A percentile compares a stretch with the other conserved stretches of the same genome.
These are phyloP conservation scores for Blastobotrys illinoisensis DNA, from an alignment of 1,139 yeast species.

Conservation along the genomic window DNA sequence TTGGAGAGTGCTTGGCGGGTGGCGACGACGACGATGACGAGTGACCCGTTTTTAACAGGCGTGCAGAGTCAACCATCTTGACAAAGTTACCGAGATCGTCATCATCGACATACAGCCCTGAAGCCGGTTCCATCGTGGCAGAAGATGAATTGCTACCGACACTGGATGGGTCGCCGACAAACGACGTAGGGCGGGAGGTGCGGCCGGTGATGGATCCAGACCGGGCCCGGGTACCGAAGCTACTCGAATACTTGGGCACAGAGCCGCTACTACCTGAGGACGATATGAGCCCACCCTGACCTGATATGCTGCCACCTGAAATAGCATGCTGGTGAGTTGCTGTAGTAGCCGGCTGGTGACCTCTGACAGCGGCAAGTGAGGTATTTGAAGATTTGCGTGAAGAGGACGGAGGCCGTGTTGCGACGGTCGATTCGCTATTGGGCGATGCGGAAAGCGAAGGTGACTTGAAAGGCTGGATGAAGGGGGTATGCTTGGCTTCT, in stretches of 20 bases:
- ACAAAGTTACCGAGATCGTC: constrained; percentile 81
- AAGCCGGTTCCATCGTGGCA: constrained; percentile 31
- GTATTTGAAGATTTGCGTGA: constrained; percentile 27
- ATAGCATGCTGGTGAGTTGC: constrained; percentile 15
- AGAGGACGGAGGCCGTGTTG: constrained; percentile 20
- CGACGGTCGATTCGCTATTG: constrained; percentile 8
- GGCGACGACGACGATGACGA: constrained; percentile 1
- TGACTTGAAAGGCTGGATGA: constrained; percentile 34
- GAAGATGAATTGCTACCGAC: constrained; percentile 24
- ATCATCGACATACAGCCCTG: constrained; percentile 39
- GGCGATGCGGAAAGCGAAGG: constrained; percentile 36
- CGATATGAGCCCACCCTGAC: constrained; percentile 18
- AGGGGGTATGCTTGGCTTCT: constrained; percentile 12
- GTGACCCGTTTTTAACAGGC: constrained; percentile 4
- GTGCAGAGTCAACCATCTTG: constrained; percentile 63
- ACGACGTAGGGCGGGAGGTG: constrained; percentile 19
- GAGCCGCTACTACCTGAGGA: constrained; percentile 25
- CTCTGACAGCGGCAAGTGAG: constrained; percentile 29
- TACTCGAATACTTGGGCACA: constrained; percentile 28
- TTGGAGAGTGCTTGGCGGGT: constrained; percentile 2
- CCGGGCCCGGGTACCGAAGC: constrained; percentile 29
- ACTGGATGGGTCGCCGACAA: constrained; percentile 22
- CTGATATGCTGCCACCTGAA: constrained; percentile 4
- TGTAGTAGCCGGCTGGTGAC: constrained; percentile 25
- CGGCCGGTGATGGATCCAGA: constrained; percentile 21